phyloP scores from a whole-genome alignment of 805 yeast genomes.

The Metschnikowia similis region DNA sequence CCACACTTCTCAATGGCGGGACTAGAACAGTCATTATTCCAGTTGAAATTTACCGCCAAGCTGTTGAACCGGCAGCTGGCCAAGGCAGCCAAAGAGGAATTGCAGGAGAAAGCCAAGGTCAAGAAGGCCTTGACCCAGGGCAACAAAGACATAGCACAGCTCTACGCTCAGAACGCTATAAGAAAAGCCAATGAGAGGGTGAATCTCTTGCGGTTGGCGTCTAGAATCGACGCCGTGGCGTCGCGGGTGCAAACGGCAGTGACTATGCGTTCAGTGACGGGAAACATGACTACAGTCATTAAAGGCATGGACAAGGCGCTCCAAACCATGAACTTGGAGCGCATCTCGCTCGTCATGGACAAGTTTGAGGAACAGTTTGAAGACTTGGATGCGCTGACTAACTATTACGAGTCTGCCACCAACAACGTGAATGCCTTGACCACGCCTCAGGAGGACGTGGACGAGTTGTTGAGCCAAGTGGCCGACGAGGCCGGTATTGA shows the following conservation, averaged over 20 bases:
- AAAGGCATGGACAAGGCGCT: conserved; percentile 95
- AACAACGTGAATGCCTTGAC: conserved; percentile 81
- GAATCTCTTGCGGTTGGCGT: conserved; percentile 74
- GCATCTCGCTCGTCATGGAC: conserved; percentile 92
- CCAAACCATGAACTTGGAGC: conserved; percentile 92
- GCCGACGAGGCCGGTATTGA: conserved; percentile 98
- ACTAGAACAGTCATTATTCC: conserved; percentile 27
- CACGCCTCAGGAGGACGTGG: conserved; percentile 95
- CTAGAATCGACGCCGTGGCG: conserved; percentile 93
- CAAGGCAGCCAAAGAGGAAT: conserved; percentile 87
- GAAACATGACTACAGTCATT: conserved; percentile 89
- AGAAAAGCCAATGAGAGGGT: conserved; percentile 85
- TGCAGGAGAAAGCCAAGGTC: conserved; percentile 78
- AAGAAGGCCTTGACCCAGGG: conserved; percentile 86
- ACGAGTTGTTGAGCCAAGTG: conserved; percentile 80
- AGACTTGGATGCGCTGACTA: conserved; percentile 89
- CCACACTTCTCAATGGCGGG: conserved; percentile 20
- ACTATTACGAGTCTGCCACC: conserved; percentile 89
- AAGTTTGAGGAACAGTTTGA: conserved; percentile 95
- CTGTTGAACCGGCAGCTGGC: conserved; percentile 86
- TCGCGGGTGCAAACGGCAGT: conserved; percentile 96
- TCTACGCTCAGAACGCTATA: conserved; percentile 94
- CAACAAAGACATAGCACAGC: conserved; percentile 84
- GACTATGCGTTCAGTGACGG: conserved; percentile 92
- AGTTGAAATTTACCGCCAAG: conserved; percentile 75